Evolutionary conservation across 345 rosid genomes (phyloP), one percentile per base, ranked within the genome.

Genomic region (Clausena lansium): DNA sequence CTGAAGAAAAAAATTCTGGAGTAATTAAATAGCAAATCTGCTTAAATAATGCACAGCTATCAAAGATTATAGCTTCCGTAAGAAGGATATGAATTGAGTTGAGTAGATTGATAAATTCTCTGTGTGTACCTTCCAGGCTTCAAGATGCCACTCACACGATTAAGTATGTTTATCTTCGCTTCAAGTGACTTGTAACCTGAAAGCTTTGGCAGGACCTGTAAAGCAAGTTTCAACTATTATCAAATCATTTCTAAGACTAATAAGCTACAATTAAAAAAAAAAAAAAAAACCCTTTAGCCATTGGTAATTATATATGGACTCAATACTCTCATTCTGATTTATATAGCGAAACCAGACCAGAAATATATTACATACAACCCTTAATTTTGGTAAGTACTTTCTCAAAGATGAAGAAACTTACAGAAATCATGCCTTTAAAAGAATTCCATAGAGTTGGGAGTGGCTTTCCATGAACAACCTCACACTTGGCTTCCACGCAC

Each of bases 371-470:
- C 11, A 41, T 41, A 41, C 47, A 41, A 11, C 47, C 47, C 47
- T 41, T 41, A 61, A 2, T 45, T 45, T 13, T 3, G 5, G 50
- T 13, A 45, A 45, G 50, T 45, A 45, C 3, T 11, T 45, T 45
- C 17, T 45, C 17, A 45, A 11, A 13, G 30, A 65, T 11, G 39
- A 72, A 36, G 57, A 20, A 55, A 87, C 94, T 89, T 71, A 91
- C 98, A 38, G 82, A 70, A 78, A 90, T 20, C 36, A 83, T 9
- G 70, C 70, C 61, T 82, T 73, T 89, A 5, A 84, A 65, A 14
- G 92, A 79, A 79, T 89, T 91, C 97, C 97, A 93, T 4, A 94
- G 84, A 64, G 95, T 92, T 22, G 98, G 95, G 71, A 92, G 94
- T 0, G 97, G 90, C 81, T 86, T 92, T 59, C 97, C 97, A 63